A percentile compares a stretch with the other conserved stretches of the same genome.
Conservation (phyloP, 1,284 basidiomycete species). For the Ganoderma boninense region DNA sequence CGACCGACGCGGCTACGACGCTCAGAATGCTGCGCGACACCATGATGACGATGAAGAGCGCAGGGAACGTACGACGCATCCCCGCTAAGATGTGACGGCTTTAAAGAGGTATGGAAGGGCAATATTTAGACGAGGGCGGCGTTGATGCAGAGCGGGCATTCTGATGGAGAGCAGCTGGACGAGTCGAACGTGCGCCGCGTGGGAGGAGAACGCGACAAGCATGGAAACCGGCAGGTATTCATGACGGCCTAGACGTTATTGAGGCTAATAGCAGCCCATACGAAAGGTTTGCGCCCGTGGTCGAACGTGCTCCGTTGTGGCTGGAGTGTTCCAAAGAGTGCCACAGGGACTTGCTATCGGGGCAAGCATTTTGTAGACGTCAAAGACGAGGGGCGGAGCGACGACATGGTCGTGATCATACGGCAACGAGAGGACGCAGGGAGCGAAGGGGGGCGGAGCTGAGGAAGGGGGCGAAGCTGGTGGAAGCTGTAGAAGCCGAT, state of each 20-base stretch:
- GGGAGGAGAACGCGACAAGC: constrained; percentile 3
- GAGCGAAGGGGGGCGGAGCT: not conserved
- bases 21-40: constrained; percentile 24
- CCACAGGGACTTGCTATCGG: no score
- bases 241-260: not conserved
- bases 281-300: not conserved
- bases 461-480: not conserved
- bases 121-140: constrained; percentile 15
- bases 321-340: not conserved
- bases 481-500: not conserved
- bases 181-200: constrained; percentile 31
- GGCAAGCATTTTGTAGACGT: not conserved
- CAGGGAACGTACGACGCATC: constrained; percentile 17
- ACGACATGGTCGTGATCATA: not conserved
- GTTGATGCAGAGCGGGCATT: not conserved
- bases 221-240: not conserved
- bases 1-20: constrained; percentile 21
- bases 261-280: not conserved
- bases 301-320: not conserved
- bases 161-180: constrained; percentile 15
- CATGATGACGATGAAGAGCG: constrained; percentile 21
- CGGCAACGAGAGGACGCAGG: not conserved
- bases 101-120: constrained; percentile 9
- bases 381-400: not conserved
- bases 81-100: constrained; percentile 2